Evolutionary conservation across 192 early-diverging fungal species (phyloP).

Genomic region (Diversispora epigaea): DNA sequence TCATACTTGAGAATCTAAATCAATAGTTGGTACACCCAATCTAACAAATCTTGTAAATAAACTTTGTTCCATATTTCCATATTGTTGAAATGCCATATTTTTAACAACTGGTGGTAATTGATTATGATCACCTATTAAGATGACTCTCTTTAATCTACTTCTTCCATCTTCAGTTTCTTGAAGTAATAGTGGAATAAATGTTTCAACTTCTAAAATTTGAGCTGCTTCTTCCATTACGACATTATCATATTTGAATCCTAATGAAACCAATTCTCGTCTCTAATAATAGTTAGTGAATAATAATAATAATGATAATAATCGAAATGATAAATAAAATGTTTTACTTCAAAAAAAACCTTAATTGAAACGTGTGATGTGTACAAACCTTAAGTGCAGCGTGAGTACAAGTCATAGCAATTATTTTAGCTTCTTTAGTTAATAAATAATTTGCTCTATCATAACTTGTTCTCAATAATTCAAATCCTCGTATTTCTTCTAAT

Average conservation of each 20-base stretch:
- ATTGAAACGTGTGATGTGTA: no score
- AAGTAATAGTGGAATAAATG: slow-evolving; percentile 88
- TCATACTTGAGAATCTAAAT: slow-evolving; percentile 75
- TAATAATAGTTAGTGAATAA: slow-evolving; percentile 14
- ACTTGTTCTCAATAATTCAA: slow-evolving; percentile 83
- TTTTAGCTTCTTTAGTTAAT: slow-evolving; percentile 91
- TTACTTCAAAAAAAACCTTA: slow-evolving; percentile 4
- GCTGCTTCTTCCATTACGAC: slow-evolving; percentile 98
- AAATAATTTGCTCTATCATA: slow-evolving; percentile 87
- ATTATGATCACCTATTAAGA: slow-evolving; percentile 97
- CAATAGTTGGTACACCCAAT: slow-evolving; percentile 87
- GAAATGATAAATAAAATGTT: slow-evolving; percentile 7
- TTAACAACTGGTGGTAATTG: slow-evolving; percentile 97
- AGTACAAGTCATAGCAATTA: slow-evolving; percentile 97
- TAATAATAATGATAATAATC: background rate
- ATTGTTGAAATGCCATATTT: slow-evolving; percentile 77
- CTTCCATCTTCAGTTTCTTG: slow-evolving; percentile 67
- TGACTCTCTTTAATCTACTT: slow-evolving; percentile 79
- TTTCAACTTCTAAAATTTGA: slow-evolving; percentile 92
- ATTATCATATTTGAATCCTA: slow-evolving; percentile 94
- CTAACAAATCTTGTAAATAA: slow-evolving; percentile 90
- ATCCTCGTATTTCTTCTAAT: slow-evolving; percentile 87
- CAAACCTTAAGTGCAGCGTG: slow-evolving; percentile 83
- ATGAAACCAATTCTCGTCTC: slow-evolving; percentile 75
- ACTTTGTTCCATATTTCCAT: slow-evolving; percentile 93